These are phyloP conservation scores for Dimargaris cristalligena DNA, from an alignment of 192 early-diverging fungal genomes.

Conservation along the genomic window DNA sequence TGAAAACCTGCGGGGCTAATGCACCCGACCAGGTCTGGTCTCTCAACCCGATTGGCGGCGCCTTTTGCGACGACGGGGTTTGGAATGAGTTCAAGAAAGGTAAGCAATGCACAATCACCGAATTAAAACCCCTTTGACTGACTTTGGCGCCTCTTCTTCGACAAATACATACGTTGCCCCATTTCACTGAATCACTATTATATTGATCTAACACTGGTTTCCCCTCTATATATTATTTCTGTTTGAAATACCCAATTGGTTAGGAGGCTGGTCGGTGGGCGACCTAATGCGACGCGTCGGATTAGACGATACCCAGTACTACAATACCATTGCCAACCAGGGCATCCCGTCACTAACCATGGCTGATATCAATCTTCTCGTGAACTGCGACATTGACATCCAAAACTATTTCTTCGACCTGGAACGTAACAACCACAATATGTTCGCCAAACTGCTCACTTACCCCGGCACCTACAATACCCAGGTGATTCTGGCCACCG, in stretches of 20 bases:
- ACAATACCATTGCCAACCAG: background rate
- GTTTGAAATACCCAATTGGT: background rate
- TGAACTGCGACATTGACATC: conserved; percentile 6
- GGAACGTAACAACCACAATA: background rate
- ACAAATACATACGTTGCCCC: background rate
- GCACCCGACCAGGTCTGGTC: background rate
- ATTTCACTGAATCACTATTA: too few species aligned
- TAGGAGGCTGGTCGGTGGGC: background rate
- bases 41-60: background rate
- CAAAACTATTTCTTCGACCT: background rate
- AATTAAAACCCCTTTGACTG: background rate
- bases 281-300: background rate
- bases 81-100: background rate
- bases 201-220: background rate
- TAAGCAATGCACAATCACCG: background rate
- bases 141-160: background rate
- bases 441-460: background rate
- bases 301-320: background rate
- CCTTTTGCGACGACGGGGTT: background rate
- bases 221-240: background rate
- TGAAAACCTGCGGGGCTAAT: background rate
- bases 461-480: conserved; percentile 5
- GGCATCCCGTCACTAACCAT: conserved; percentile 4
- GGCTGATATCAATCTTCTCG: background rate
- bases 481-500: background rate